phyloP scores from a whole-genome alignment of 805 yeast species.

The Candida pseudofarinosa region DNA sequence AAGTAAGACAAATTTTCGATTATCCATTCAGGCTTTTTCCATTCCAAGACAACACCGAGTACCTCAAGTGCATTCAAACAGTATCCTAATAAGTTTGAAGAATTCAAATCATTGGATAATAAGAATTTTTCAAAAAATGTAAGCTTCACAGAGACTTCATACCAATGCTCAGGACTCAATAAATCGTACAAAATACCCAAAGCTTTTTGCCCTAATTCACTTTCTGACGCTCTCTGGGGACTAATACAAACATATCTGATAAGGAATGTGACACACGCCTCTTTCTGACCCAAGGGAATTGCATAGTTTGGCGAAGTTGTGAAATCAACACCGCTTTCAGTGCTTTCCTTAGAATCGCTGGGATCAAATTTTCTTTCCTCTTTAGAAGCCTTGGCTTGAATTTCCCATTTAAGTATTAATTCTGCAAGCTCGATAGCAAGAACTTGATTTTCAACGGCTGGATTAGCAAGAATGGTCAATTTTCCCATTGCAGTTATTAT shows the following conservation, averaged over 20 bases:
- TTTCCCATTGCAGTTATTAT: constrained; percentile 92
- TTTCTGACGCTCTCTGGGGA: constrained; percentile 79
- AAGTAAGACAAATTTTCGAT: constrained; percentile 63
- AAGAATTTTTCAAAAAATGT: constrained; percentile 85
- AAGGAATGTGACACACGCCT: constrained; percentile 84
- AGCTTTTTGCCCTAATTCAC: constrained; percentile 77
- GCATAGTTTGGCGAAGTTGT: constrained; percentile 48
- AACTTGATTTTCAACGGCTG: constrained; percentile 75
- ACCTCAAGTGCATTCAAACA: constrained; percentile 92
- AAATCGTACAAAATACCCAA: constrained; percentile 71
- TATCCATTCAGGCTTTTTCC: constrained; percentile 78
- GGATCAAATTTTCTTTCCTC: constrained; percentile 11
- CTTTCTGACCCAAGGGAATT: constrained; percentile 76
- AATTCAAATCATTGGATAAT: constrained; percentile 68
- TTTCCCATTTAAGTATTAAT: constrained; percentile 82
- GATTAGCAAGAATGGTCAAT: constrained; percentile 70
- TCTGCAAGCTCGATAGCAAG: constrained; percentile 89
- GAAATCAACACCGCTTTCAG: constrained; percentile 23
- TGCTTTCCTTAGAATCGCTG: constrained; percentile 10
- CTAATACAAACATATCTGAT: constrained; percentile 85
- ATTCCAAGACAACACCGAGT: constrained; percentile 73
- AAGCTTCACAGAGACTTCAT: constrained; percentile 82
- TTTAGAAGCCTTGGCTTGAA: constrained; percentile 32
- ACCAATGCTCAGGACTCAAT: constrained; percentile 73
- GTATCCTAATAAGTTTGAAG: constrained; percentile 67